A percentile compares a stretch with the other conserved stretches of the same genome.
Evolutionary conservation across 495 filamentous ascomycete genomes (phyloP).

Genomic region (Aspergillus saccharolyticus): DNA sequence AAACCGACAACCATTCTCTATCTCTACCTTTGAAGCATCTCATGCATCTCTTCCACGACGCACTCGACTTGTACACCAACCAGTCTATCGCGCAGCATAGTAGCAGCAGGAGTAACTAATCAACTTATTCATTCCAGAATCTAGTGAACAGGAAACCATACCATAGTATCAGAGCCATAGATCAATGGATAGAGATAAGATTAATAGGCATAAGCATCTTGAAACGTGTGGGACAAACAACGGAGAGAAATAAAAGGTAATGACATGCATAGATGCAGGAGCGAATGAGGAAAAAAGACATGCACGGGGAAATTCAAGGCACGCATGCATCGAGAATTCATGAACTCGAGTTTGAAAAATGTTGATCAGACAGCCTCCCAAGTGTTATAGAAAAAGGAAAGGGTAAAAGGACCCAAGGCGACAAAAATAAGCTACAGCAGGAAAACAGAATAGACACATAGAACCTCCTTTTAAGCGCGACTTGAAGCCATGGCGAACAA

Average conservation of each 20-base stretch:
- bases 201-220: not conserved
- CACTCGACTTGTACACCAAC: not conserved
- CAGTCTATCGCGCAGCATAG: too few species aligned
- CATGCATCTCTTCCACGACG: too few species aligned
- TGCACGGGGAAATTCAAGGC: slow-evolving; percentile 4
- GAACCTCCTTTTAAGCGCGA: slow-evolving; percentile 16
- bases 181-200: not conserved
- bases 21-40: too few species aligned
- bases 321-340: slow-evolving; percentile 7
- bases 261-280: slow-evolving; percentile 14
- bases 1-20: too few species aligned
- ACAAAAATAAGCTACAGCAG: not conserved
- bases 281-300: slow-evolving; percentile 7
- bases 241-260: not conserved
- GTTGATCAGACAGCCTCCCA: slow-evolving; percentile 49
- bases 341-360: slow-evolving; percentile 14
- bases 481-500: not conserved
- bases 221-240: not conserved
- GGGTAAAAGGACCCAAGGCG: slow-evolving; percentile 3
- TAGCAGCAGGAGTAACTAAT: not conserved
- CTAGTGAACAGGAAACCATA: not conserved
- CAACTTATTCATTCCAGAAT: not conserved
- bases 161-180: not conserved
- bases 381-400: slow-evolving; percentile 19
- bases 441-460: slow-evolving; percentile 10